Evolutionary conservation across 1,284 basidiomycete species (phyloP).

Genomic region (Kalmanozyma brasiliensis): DNA sequence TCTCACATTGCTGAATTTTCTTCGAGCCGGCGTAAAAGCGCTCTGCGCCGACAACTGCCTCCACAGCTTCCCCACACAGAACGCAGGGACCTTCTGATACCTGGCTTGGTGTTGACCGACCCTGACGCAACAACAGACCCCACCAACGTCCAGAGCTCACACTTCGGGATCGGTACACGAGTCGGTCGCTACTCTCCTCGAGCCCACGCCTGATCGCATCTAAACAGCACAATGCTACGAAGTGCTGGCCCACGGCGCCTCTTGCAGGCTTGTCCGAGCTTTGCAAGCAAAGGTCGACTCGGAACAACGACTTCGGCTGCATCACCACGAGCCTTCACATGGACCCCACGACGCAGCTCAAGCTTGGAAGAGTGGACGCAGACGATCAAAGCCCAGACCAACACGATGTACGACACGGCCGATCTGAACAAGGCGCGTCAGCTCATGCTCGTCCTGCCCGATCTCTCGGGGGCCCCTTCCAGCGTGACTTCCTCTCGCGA

Average conservation of each 20-base stretch:
- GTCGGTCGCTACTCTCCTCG: too few species aligned
- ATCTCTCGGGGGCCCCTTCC: constrained; percentile 2
- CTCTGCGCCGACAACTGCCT: too few species aligned
- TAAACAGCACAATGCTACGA: constrained; percentile 13
- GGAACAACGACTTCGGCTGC: too few species aligned
- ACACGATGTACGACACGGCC: constrained; percentile 31
- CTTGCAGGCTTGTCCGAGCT: constrained; percentile 1
- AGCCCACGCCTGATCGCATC: too few species aligned
- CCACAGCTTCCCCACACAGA: too few species aligned
- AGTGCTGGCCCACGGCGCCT: constrained; percentile 9
- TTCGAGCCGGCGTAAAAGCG: too few species aligned
- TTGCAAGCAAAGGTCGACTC: neutral
- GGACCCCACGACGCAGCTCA: neutral
- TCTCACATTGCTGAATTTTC: too few species aligned
- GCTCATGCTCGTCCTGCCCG: constrained; percentile 33
- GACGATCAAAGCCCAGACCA: constrained; percentile 9
- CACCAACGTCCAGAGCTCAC: too few species aligned
- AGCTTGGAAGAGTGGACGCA: constrained; percentile 34
- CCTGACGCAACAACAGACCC: too few species aligned
- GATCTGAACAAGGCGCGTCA: constrained; percentile 47
- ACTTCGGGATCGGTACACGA: too few species aligned
- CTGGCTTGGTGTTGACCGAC: too few species aligned
- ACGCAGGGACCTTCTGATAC: too few species aligned
- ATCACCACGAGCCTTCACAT: constrained; percentile 1
- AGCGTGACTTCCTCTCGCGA: constrained; percentile 6